These are phyloP conservation scores for Pelargonium citronellum DNA, from an alignment of 441 rosid genomes.

Conservation along the genomic window DNA sequence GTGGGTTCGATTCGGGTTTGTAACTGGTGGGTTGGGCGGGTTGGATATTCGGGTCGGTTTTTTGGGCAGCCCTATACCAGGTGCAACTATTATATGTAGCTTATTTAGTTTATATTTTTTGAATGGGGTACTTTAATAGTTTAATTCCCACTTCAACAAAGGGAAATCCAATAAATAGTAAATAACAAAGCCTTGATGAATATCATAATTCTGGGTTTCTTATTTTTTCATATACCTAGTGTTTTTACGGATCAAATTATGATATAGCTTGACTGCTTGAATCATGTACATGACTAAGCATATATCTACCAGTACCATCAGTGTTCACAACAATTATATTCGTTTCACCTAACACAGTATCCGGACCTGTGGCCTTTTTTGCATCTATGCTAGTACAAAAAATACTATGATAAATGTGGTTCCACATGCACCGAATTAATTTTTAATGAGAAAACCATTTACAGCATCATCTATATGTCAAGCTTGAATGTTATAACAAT, in stretches of 20 bases:
- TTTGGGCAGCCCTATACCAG: no score
- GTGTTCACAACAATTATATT: not conserved
- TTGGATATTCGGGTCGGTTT: no score
- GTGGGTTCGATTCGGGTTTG: no score
- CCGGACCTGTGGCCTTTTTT: not conserved
- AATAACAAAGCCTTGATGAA: not conserved
- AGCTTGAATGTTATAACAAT: not conserved
- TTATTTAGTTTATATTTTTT: no score
- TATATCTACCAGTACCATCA: not conserved
- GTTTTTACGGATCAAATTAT: not conserved
- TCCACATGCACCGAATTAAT: not conserved
- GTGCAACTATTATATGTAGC: no score
- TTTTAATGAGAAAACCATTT: not conserved
- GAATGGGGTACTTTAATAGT: no score
- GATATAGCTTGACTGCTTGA: not conserved
- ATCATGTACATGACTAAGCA: no score
- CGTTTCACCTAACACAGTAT: not conserved
- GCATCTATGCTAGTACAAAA: not conserved
- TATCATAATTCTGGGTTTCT: not conserved
- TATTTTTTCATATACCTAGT: not conserved
- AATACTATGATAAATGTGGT: not conserved
- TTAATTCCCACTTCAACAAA: no score
- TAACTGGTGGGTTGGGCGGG: no score
- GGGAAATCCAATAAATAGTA: no score
- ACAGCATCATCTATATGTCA: not conserved